Evolutionary conservation across 345 rosid species (phyloP).

Genomic region (Pugionium dolabratum): DNA sequence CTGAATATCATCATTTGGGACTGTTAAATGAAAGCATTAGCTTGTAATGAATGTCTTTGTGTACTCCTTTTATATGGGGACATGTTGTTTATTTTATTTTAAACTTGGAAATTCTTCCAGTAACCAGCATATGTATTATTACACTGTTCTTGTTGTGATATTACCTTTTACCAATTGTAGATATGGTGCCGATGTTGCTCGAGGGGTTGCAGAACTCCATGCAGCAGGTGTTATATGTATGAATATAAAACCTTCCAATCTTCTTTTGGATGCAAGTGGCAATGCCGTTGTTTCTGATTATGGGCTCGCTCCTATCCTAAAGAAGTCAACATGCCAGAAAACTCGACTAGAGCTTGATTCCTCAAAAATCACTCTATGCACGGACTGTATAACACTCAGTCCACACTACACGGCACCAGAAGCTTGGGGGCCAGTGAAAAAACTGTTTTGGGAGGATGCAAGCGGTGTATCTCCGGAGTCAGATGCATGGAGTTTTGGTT

Average conservation of each 20-base stretch:
- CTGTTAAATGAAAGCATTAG: background rate
- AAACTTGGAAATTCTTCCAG: background rate
- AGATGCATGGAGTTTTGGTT: constrained; percentile 99
- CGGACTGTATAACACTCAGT: constrained; percentile 84
- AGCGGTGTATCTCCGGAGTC: constrained; percentile 85
- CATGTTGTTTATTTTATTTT: constrained; percentile 15
- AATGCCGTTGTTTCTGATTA: constrained; percentile 93
- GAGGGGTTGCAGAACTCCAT: constrained; percentile 95
- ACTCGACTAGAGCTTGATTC: constrained; percentile 66
- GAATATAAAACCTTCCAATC: constrained; percentile 96
- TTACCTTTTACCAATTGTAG: constrained; percentile 50
- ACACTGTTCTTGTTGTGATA: constrained; percentile 32
- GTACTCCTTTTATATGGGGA: background rate
- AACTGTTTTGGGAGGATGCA: constrained; percentile 94
- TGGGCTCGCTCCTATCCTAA: constrained; percentile 84
- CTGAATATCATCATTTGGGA: background rate
- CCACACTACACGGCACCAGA: constrained; percentile 96
- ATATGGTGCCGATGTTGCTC: constrained; percentile 92
- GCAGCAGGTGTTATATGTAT: constrained; percentile 97
- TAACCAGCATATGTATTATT: constrained; percentile 20
- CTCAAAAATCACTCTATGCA: constrained; percentile 64
- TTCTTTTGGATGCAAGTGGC: constrained; percentile 78
- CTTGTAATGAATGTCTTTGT: constrained; percentile 1
- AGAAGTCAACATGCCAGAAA: constrained; percentile 83
- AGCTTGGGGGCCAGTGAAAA: constrained; percentile 98